Base-by-base conservation (phyloP, 495 filamentous ascomycete species). In the Penicillium atrosanguineum region DNA sequence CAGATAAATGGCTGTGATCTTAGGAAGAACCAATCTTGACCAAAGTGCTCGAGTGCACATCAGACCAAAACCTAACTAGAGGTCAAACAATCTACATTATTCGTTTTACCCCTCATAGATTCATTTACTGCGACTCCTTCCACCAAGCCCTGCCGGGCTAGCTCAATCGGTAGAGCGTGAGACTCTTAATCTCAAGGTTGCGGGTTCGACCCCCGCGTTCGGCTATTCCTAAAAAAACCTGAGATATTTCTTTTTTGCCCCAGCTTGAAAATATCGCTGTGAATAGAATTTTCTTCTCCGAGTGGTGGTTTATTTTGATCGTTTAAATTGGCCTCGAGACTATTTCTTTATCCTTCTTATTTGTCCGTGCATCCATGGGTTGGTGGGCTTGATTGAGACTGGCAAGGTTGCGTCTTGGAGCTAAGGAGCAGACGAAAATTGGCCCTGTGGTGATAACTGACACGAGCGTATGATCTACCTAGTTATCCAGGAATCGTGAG, bases 131-230 rank as follows among this genome's bases (percentile, higher is more conserved):
- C 28, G 7, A 1, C 4, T 9, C 28, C 16, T 34, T 29, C 25
- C 54, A 58, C 58, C 60, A 50, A 57, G 50, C 55, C 55, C 55
- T 46, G 68, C 72, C 69, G 58, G 76, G 77, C 75, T 83, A 83
- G 72, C 70, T 81, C 78, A 79, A 77, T 78, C 72, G 75, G 75
- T 75, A 81, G 78, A 81, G 78, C 78, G 78, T 81, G 75, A 77
- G 71, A 72, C 73, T 80, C 76, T 80, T 83, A 82, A 80, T 78
- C 77, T 79, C 73, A 79, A 79, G 76, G 77, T 70, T 79, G 76
- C 69, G 74, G 77, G 77, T 80, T 80, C 76, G 74, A 79, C 73
- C 77, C 77, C 77, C 74, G 69, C 77, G 73, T 79, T 76, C 71
- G 76, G 76, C 77, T 79, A 56, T 66, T 63, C 62, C 62, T 65